Conservation (phyloP, 1,284 basidiomycete genomes). For the Rhodotorula glutinis region DNA sequence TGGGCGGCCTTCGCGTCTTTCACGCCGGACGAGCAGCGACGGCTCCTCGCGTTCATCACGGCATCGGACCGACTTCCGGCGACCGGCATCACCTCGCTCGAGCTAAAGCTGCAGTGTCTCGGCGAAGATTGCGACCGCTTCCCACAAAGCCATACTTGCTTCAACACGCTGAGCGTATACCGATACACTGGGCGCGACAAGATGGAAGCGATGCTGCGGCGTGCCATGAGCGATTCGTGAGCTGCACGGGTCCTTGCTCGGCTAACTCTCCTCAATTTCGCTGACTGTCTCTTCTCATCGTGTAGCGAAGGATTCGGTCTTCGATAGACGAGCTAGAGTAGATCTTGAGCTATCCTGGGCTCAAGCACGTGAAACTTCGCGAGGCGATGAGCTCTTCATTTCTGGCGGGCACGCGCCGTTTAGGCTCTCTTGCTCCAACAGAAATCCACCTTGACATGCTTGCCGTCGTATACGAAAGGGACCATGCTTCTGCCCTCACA, state of each 20-base stretch:
- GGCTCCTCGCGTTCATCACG: slow-evolving; percentile 43
- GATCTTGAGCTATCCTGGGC: no score
- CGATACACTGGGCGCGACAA: slow-evolving; percentile 12
- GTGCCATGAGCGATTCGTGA: slow-evolving; percentile 29
- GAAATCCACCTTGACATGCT: no score
- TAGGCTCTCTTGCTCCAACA: no score
- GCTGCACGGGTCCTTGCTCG: not conserved
- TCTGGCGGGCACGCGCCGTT: no score
- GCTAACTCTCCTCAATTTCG: not conserved
- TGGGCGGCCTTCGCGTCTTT: slow-evolving; percentile 37
- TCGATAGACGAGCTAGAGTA: not conserved
- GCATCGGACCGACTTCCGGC: slow-evolving; percentile 42
- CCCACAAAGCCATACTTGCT: slow-evolving; percentile 27
- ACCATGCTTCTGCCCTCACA: no score
- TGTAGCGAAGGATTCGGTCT: slow-evolving; percentile 34
- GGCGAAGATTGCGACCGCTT: slow-evolving; percentile 17
- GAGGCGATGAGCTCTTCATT: no score
- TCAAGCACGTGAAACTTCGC: no score
- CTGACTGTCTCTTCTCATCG: not conserved
- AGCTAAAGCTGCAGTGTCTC: slow-evolving; percentile 31
- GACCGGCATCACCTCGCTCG: slow-evolving; percentile 28
- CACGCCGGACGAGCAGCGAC: slow-evolving; percentile 20
- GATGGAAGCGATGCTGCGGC: slow-evolving; percentile 17
- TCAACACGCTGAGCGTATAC: slow-evolving; percentile 28
- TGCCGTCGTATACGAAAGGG: no score